These are phyloP conservation scores for Cenococcum geophilum DNA, from an alignment of 495 filamentous ascomycete genomes.

Conservation along the genomic window DNA sequence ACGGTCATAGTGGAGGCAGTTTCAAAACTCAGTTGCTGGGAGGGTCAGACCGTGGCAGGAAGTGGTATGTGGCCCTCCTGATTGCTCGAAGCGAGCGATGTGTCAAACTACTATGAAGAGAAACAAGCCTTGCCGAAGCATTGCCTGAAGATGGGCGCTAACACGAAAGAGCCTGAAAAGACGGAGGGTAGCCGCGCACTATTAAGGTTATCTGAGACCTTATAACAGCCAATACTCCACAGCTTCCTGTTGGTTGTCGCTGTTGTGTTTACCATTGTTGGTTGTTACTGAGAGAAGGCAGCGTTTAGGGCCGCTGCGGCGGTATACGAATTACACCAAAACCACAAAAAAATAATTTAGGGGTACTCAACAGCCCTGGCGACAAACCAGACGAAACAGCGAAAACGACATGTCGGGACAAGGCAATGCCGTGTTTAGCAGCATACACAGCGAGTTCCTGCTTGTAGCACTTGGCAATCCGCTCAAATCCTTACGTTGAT, in stretches of 20 bases:
- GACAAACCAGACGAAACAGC: neutral
- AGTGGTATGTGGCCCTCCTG: neutral
- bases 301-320: too few relatives aligned
- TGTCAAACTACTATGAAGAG: neutral
- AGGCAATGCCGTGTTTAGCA: neutral
- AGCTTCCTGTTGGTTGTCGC: too few relatives aligned
- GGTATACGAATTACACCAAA: too few relatives aligned
- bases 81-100: slow-evolving; percentile 10
- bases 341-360: too few relatives aligned
- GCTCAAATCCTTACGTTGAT: neutral
- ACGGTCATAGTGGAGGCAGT: slow-evolving; percentile 14
- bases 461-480: neutral
- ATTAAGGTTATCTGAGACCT: neutral
- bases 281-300: too few relatives aligned
- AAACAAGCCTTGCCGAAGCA: slow-evolving; percentile 7
- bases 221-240: neutral
- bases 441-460: neutral
- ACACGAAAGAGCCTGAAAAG: neutral
- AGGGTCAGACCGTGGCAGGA: neutral
- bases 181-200: neutral
- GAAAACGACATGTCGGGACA: neutral
- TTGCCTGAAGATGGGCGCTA: neutral
- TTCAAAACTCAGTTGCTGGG: slow-evolving; percentile 4
- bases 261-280: too few relatives aligned
- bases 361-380: too few relatives aligned